Evolutionary conservation across 208 protist genomes (phyloP).

Genomic region (Trypanosoma theileri): DNA sequence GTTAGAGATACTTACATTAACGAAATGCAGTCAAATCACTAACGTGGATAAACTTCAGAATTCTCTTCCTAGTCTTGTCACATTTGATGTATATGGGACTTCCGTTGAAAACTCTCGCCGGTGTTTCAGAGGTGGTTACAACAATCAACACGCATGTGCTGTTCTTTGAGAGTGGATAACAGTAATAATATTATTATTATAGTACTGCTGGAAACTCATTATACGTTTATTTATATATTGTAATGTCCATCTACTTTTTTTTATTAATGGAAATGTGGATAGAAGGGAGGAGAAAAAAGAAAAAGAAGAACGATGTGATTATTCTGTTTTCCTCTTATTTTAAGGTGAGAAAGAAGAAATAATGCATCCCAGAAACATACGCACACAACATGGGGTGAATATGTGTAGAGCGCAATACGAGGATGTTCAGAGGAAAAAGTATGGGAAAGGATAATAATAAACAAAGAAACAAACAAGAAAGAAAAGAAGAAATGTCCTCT

Average conservation of each 20-base stretch:
- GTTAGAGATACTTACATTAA: slow-evolving; percentile 61
- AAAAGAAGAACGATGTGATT: too few relatives aligned
- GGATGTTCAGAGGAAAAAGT: too few relatives aligned
- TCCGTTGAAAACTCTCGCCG: slow-evolving; percentile 46
- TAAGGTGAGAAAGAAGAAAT: too few relatives aligned
- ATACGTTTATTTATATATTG: slow-evolving; percentile 16
- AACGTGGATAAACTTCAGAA: slow-evolving; percentile 44
- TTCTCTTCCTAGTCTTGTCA: slow-evolving; percentile 48
- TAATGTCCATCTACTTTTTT: slow-evolving; percentile 6
- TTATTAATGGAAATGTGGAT: too few relatives aligned
- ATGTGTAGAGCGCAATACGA: too few relatives aligned
- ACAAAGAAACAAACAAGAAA: not conserved
- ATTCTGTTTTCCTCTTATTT: too few relatives aligned
- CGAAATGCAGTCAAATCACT: slow-evolving; percentile 58
- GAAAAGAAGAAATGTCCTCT: slow-evolving; percentile 1
- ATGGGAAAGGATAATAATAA: too few relatives aligned
- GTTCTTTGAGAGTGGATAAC: slow-evolving; percentile 38
- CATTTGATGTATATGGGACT: slow-evolving; percentile 82
- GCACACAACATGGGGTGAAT: too few relatives aligned
- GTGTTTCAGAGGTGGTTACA: slow-evolving; percentile 43
- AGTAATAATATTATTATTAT: too few relatives aligned
- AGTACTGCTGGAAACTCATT: slow-evolving; percentile 10
- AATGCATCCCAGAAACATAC: too few relatives aligned
- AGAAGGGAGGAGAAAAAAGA: too few relatives aligned
- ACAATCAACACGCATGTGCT: slow-evolving; percentile 51